Evolutionary conservation across 2,329 filamentous ascomycete genomes (phyloP).

Genomic region (Neoscytalidium dimidiatum): DNA sequence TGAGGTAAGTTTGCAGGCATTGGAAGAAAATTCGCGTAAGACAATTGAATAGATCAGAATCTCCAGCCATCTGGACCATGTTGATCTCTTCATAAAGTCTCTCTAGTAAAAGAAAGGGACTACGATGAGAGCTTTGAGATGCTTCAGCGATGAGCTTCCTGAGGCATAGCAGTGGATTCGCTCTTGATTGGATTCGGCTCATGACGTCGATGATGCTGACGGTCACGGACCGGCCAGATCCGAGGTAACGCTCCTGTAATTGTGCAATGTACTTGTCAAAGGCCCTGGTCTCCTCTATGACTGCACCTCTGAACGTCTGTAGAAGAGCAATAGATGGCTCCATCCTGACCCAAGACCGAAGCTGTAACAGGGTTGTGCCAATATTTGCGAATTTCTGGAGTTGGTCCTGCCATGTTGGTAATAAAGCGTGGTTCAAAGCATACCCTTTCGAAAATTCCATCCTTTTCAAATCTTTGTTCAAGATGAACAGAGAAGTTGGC

Average conservation of each 20-base stretch:
- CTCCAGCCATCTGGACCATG: conserved; percentile 68
- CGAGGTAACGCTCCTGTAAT: conserved; percentile 63
- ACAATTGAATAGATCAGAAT: conserved; percentile 61
- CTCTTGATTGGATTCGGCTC: conserved; percentile 55
- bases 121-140: conserved; percentile 26
- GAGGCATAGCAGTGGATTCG: conserved; percentile 61
- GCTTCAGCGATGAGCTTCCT: conserved; percentile 57
- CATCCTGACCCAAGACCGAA: conserved; percentile 52
- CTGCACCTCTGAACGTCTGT: conserved; percentile 69
- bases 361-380: conserved; percentile 48
- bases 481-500: conserved; percentile 68
- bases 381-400: conserved; percentile 49
- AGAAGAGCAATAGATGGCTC: conserved; percentile 45
- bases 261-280: conserved; percentile 62
- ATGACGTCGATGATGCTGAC: conserved; percentile 69
- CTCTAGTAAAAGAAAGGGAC: conserved; percentile 75
- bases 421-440: conserved; percentile 40
- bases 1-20: conserved; percentile 80
- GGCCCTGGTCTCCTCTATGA: conserved; percentile 56
- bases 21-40: conserved; percentile 73
- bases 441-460: conserved; percentile 28
- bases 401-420: conserved; percentile 37
- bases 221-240: conserved; percentile 53
- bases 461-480: conserved; percentile 31
- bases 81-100: conserved; percentile 71